phyloP scores from a whole-genome alignment of 192 early-diverging fungal species.

The Podila horticola region DNA sequence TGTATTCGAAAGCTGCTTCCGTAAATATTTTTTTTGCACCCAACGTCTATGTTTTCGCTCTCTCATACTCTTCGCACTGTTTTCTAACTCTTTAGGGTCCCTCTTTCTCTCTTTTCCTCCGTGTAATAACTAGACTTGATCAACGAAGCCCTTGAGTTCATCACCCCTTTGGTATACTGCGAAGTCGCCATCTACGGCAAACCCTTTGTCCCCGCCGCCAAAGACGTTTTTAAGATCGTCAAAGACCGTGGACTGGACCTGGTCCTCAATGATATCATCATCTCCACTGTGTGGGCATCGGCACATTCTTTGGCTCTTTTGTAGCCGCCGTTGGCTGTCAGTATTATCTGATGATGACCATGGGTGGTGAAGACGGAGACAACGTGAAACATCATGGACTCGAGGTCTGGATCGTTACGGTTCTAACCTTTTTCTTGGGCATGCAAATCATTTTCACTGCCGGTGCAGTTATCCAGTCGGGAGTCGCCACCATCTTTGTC shows the following conservation, averaged over 20 bases:
- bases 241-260: conserved; percentile 79
- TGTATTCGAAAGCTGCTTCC: conserved; percentile 24
- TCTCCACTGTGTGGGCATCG: conserved; percentile 88
- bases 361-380: conserved; percentile 57
- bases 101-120: conserved; percentile 56
- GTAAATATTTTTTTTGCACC: conserved; percentile 26
- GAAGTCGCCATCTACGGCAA: conserved; percentile 91
- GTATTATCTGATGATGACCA: conserved; percentile 75
- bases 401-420: conserved; percentile 10
- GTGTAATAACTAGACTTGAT: conserved; percentile 42
- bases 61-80: conserved; percentile 6
- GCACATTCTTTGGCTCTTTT: conserved; percentile 56
- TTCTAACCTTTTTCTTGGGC: conserved; percentile 5
- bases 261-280: conserved; percentile 89
- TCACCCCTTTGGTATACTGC: conserved; percentile 77
- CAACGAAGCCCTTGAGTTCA: conserved; percentile 12
- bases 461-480: conserved; percentile 78
- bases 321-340: conserved; percentile 55
- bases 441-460: conserved; percentile 18
- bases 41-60: conserved; percentile 16
- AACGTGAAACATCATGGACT: conserved; percentile 25
- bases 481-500: conserved; percentile 90
- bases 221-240: conserved; percentile 84
- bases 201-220: conserved; percentile 68
- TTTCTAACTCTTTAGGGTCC: conserved; percentile 6